Evolutionary conservation across 768 basidiomycete species (phyloP), one percentile per base, ranked within the genome.

Genomic region (Lactarius sp.): DNA sequence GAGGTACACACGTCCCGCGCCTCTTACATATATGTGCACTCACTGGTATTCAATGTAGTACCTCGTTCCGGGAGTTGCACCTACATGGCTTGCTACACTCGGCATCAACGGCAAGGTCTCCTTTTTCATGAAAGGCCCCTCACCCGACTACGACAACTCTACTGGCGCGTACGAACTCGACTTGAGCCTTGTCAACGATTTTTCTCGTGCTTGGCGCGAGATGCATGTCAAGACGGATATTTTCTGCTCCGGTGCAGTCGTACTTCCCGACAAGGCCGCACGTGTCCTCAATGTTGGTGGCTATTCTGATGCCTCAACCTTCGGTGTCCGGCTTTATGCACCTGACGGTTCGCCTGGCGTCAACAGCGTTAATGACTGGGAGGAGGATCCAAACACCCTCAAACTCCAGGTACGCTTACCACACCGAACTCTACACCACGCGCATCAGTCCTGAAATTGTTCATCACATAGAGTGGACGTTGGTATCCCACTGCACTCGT

Each of bases 101-200:
- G 88, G 90, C 1, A 78, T 88, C 73, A 92, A 92, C 76, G 85
- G 87, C 77, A 92, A 92, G 70, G 85, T 92, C 53, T 81, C 85
- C 1, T 88, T 92, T 76, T 76, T 92, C 5, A 90, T 92, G 73
- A 92, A 92, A 71, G 74, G 59, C 3, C 86, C 87, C 10, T 90
- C 87, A 31, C 79, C 79, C 60, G 82, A 82, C 39, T 84, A 77
- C 59, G 64, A 71, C 3, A 90, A 90, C 72, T 79, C 85, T 4
- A 90, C 90, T 16, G 90, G 88, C 9, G 88, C 88, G 1, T 91
- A 90, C 66, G 90, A 92, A 66, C 77, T 92, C 34, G 90, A 92
- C 69, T 72, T 85, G 46, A 84, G 79, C 34, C 75, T 91, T 39
- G 77, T 77, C 0, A 64, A 77, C 62, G 74, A 79, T 36, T 77